Evolutionary conservation across 495 filamentous ascomycete genomes (phyloP).

Genomic region (Astrocystis sublimbata): DNA sequence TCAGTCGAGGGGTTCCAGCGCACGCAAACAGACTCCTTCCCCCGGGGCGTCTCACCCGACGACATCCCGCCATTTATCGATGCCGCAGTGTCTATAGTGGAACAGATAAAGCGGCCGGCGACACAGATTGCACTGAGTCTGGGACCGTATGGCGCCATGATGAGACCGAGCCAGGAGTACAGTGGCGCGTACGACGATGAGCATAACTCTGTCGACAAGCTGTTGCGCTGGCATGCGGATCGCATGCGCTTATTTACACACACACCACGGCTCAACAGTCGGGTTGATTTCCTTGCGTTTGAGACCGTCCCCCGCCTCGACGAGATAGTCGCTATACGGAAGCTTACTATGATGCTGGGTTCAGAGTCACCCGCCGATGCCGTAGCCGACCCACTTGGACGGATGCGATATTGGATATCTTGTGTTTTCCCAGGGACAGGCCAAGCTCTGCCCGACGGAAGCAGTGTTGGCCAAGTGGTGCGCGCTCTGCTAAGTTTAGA

Average conservation of each 20-base stretch:
- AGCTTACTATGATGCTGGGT: conserved; percentile 31
- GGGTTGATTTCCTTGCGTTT: conserved; percentile 61
- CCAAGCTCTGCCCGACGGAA: conserved; percentile 49
- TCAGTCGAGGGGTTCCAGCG: conserved; percentile 54
- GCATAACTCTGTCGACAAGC: conserved; percentile 42
- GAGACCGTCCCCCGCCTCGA: conserved; percentile 62
- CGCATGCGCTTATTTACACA: conserved; percentile 50
- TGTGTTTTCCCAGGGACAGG: conserved; percentile 59
- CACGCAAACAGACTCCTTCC: conserved; percentile 30
- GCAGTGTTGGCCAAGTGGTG: conserved; percentile 47
- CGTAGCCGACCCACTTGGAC: background rate
- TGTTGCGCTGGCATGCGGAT: conserved; percentile 58
- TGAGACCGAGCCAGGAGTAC: conserved; percentile 65
- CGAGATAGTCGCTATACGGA: conserved; percentile 61
- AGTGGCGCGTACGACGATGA: conserved; percentile 56
- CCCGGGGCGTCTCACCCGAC: conserved; percentile 24
- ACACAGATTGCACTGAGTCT: conserved; percentile 53
- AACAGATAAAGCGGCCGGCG: conserved; percentile 29
- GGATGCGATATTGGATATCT: conserved; percentile 58
- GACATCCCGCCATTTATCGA: conserved; percentile 30
- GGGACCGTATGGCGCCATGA: conserved; percentile 66
- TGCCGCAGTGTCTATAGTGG: conserved; percentile 41
- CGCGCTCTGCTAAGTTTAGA: conserved; percentile 40
- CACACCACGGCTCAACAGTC: conserved; percentile 21
- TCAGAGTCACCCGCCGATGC: conserved; percentile 9